Conservation (phyloP, 2,329 filamentous ascomycete genomes). For the Fusarium equiseti region DNA sequence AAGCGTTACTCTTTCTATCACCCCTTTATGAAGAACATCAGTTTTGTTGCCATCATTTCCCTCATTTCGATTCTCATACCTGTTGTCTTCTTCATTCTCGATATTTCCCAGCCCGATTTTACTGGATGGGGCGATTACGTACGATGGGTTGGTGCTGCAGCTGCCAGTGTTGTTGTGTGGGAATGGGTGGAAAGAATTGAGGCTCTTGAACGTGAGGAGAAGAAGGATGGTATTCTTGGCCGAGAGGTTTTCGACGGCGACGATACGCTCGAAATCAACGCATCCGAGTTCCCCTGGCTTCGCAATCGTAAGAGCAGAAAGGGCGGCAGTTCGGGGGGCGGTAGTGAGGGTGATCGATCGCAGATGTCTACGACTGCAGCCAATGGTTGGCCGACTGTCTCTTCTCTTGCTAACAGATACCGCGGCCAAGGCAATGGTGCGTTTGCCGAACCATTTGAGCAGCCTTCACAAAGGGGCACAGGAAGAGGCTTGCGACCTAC, state of each 20-base stretch:
- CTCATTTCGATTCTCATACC: conserved; percentile 86
- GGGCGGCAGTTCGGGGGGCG: conserved; percentile 31
- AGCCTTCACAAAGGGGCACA: conserved; percentile 47
- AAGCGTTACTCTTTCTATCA: conserved; percentile 92
- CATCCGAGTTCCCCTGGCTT: conserved; percentile 64
- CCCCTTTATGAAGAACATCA: conserved; percentile 89
- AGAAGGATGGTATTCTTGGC: conserved; percentile 91
- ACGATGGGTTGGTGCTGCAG: conserved; percentile 93
- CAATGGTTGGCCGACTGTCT: conserved; percentile 49
- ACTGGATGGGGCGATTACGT: conserved; percentile 96
- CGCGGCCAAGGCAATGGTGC: conserved; percentile 40
- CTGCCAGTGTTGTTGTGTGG: conserved; percentile 96
- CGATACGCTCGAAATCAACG: conserved; percentile 81
- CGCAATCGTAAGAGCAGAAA: conserved; percentile 54
- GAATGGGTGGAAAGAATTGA: conserved; percentile 98
- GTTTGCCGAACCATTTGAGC: conserved; percentile 40
- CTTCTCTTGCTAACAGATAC: conserved; percentile 46
- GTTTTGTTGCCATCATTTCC: conserved; percentile 82
- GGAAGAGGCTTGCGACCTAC: conserved; percentile 61
- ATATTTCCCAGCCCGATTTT: conserved; percentile 86
- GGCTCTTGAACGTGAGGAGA: conserved; percentile 89
- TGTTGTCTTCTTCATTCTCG: conserved; percentile 91
- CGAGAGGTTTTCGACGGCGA: conserved; percentile 94
- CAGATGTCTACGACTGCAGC: conserved; percentile 28
- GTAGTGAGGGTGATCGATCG: conserved; percentile 31